Percentiles rank a stretch among this genome's conserved stretches.
phyloP scores from a whole-genome alignment of 1,139 yeast species.

The Geotrichum macrosporum region DNA sequence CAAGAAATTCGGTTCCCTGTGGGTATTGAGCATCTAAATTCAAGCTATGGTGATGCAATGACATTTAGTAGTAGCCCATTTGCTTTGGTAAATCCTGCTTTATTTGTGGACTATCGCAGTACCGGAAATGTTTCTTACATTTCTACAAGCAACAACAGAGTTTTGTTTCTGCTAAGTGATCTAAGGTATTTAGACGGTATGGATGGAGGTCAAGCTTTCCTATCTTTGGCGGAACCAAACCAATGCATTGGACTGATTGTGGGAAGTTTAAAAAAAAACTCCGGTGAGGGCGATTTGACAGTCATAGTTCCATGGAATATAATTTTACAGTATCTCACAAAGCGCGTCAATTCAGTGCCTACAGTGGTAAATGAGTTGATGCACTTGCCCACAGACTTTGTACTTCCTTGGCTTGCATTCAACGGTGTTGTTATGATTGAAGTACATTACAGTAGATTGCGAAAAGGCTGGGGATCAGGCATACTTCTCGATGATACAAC shows the following conservation, averaged over 20 bases:
- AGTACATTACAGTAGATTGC: slow-evolving; percentile 25
- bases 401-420: slow-evolving; percentile 20
- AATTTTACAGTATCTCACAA: slow-evolving; percentile 25
- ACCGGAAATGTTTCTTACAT: slow-evolving; percentile 46
- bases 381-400: slow-evolving; percentile 8
- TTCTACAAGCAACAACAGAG: slow-evolving; percentile 22
- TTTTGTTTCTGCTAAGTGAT: slow-evolving; percentile 47
- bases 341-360: slow-evolving; percentile 3
- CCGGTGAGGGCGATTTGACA: slow-evolving; percentile 61
- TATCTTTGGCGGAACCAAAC: slow-evolving; percentile 12
- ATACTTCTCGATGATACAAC: slow-evolving; percentile 37
- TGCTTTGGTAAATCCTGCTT: slow-evolving; percentile 53
- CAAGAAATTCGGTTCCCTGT: slow-evolving; percentile 5
- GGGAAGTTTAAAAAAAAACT: slow-evolving; percentile 48
- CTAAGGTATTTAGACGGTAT: slow-evolving; percentile 57
- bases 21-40: background rate
- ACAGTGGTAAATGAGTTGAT: background rate
- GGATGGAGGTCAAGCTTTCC: slow-evolving; percentile 53
- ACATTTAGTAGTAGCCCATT: slow-evolving; percentile 45
- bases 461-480: slow-evolving; percentile 46
- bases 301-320: slow-evolving; percentile 50
- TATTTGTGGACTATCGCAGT: slow-evolving; percentile 49
- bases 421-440: slow-evolving; percentile 28
- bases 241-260: slow-evolving; percentile 48
- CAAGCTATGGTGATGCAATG: background rate